Base-by-base conservation (phyloP, 192 early-diverging fungal genomes). In the Backusella westeae region DNA sequence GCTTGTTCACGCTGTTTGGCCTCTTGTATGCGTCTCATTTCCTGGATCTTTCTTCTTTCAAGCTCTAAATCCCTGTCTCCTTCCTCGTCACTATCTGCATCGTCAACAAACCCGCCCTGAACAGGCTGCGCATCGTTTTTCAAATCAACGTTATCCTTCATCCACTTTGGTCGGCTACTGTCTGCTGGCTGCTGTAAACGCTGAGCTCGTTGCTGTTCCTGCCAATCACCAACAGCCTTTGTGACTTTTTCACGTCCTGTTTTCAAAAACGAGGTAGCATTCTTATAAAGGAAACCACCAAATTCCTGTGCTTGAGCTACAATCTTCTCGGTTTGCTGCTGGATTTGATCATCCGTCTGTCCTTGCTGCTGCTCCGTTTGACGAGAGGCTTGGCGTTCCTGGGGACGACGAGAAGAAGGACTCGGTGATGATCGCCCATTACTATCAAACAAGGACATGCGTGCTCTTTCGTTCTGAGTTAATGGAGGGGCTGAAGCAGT, bases 241-340 rank as follows among this genome's bases (percentile, higher is more conserved):
- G 87, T 86, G 23, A 92, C 83, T 36, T 85, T 90, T 46, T 90
- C 88, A 41, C 82, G 76, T 4, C 92, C 85, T 72, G 91, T 89
- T 38, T 90, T 84, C 36, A 91, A 85, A 34, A 93, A 77, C 26
- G 81, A 79, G 73, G 90, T 93, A 6, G 93, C 93, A 76, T 91
- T 91, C 32, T 86, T 88, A 32, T 90, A 88, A 1, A 93, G 81
- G n/a, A 81, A 89, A 34, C 83, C 82, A 39, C 91, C 92, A 49
- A 92, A 77, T 23, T 85, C 84, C 35, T 84, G 87, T 15, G 91
- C 90, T 21, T 86, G 82, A 14, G 85, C 77, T 0, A 87, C 82
- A 10, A 92, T 35, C 56, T 88, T 87, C 34, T 88, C 87, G 52
- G 85, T 88, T 38, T 84, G 84, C 23, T 88, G 83, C 15, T 87